Evolutionary conservation across 306 rosid species (phyloP).

Genomic region (Cucumis cinereus): DNA sequence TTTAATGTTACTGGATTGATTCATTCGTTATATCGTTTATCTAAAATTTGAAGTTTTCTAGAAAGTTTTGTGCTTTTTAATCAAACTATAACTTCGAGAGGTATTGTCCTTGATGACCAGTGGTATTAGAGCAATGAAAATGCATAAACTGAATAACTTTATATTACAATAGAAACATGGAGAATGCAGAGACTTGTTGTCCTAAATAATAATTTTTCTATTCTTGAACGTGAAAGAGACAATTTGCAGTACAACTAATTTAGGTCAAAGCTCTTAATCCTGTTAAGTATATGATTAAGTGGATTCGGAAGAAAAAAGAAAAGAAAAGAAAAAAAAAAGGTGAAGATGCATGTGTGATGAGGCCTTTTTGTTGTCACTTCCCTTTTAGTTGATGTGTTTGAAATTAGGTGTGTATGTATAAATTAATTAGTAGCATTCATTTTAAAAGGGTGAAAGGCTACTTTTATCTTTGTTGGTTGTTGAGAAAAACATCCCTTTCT

Average conservation of each 20-base stretch:
- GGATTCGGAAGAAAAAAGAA: background rate
- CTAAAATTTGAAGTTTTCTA: background rate
- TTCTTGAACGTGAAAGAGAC: too few species aligned
- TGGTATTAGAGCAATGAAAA: too few species aligned
- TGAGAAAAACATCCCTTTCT: slow-evolving; percentile 3
- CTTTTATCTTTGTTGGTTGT: slow-evolving; percentile 6
- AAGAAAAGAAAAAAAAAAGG: background rate
- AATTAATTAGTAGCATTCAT: background rate
- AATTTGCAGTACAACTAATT: background rate
- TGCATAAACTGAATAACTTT: too few species aligned
- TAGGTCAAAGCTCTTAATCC: background rate
- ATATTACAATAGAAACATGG: too few species aligned
- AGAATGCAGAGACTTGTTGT: too few species aligned
- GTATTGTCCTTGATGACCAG: too few species aligned
- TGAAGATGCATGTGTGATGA: background rate
- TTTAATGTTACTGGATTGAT: background rate
- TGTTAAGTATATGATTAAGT: background rate
- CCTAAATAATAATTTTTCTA: too few species aligned
- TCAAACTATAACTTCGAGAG: background rate
- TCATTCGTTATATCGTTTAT: background rate
- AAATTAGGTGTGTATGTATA: background rate
- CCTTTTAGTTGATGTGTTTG: background rate
- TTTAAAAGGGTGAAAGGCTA: background rate
- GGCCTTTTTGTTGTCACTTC: background rate
- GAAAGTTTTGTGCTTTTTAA: background rate